Base-by-base conservation (phyloP, 208 protist genomes). In the Trypanosoma avium region DNA sequence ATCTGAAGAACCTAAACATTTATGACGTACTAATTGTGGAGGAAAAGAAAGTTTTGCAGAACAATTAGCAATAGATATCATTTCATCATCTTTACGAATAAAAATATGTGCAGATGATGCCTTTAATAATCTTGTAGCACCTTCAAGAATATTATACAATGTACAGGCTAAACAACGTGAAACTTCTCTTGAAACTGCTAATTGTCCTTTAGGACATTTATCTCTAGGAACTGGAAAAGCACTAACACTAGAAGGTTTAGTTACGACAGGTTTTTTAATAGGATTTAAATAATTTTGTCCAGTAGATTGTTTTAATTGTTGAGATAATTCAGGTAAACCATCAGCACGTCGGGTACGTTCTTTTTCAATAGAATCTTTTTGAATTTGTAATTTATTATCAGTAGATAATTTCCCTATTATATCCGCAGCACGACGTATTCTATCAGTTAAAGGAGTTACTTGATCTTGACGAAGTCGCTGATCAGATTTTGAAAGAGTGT, bases 61-160 rank as follows among this genome's bases (percentile, higher is more conserved):
- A 8, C 92, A 88, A 61, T 95, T 95, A 2, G 73, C 82, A 42
- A 95, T 90, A 17, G 90, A 89, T 29, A 90, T 63, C 82, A 95
- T 91, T 36, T 93, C 84, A 46, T 89, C 86, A 3, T 66, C 82
- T 40, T 65, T 67, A 15, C 81, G 78, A 54, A 95, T 59, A 75
- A 93, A 93, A 63, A 95, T 83, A 65, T 82, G 81, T 4, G 74
- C 76, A 29, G 69, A 69, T 13, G 84, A 84, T 0, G 84, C 86
- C 8, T 79, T 75, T 2, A 86, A 57, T 17, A 92, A 69, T 43
- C 40, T 71, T 15, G 77, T 73, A 1, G 76, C 69, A 4, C 79
- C 61, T 56, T 95, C 86, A 22, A 95, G 67, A 33, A 93, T 58
- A 47, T 95, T 95, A 59, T 95, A 95, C 12, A 95, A 59, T 0